Percentiles rank a stretch among this genome's conserved stretches.
phyloP scores from a whole-genome alignment of 2,329 filamentous ascomycete genomes.

The Domatiomyces catenatus region DNA sequence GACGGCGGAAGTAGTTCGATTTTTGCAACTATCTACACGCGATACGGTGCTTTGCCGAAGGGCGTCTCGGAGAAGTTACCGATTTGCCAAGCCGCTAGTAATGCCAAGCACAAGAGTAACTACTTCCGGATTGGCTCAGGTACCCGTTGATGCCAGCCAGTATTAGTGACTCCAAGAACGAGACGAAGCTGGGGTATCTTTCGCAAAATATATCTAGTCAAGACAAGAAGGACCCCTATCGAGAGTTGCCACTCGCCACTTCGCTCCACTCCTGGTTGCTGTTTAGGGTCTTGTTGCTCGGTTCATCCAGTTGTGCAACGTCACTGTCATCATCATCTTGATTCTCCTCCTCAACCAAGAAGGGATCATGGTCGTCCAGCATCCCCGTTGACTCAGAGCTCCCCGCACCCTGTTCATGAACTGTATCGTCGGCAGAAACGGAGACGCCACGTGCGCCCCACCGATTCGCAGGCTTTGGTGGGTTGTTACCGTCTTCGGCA shows the following conservation, averaged over 20 bases:
- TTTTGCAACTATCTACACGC: background rate
- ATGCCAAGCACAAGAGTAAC: too few species aligned
- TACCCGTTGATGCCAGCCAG: background rate
- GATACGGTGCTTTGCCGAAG: background rate
- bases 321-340: slow-evolving; percentile 16
- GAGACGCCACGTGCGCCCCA: slow-evolving; percentile 46
- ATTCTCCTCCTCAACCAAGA: slow-evolving; percentile 8
- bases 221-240: background rate
- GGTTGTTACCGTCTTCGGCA: slow-evolving; percentile 15
- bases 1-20: background rate
- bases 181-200: background rate
- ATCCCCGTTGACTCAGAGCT: slow-evolving; percentile 9
- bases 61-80: background rate
- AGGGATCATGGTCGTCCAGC: slow-evolving; percentile 13
- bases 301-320: slow-evolving; percentile 7
- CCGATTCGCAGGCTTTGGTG: slow-evolving; percentile 22
- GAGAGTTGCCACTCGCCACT: background rate
- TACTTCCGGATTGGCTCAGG: too few species aligned
- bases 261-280: slow-evolving; percentile 13
- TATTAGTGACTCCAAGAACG: background rate
- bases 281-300: slow-evolving; percentile 13
- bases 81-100: background rate
- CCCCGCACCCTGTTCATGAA: slow-evolving; percentile 16
- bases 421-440: slow-evolving; percentile 42
- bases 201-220: background rate